Percentiles rank a stretch among this genome's conserved stretches.
Evolutionary conservation across 768 basidiomycete species (phyloP).

Genomic region (Panus rudis): DNA sequence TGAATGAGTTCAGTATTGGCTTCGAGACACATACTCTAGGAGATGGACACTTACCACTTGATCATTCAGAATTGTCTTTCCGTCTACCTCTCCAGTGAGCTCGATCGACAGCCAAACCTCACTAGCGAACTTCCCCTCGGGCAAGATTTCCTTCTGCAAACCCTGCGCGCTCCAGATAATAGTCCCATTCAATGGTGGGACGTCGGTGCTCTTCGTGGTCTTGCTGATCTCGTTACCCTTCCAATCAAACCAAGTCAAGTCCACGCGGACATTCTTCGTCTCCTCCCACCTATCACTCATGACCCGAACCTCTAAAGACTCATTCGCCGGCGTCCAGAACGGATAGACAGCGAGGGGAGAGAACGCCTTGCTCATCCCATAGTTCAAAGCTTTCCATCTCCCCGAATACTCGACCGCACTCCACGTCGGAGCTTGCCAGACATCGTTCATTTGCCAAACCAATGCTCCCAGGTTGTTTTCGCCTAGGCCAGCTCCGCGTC

Average conservation of each 20-base stretch:
- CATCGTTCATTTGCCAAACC: conserved; percentile 56
- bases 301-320: conserved; percentile 40
- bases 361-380: conserved; percentile 38
- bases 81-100: conserved; percentile 36
- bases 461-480: conserved; percentile 54
- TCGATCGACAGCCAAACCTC: conserved; percentile 50
- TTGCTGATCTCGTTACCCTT: conserved; percentile 33
- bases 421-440: conserved; percentile 56
- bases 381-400: conserved; percentile 53
- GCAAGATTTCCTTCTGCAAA: conserved; percentile 37
- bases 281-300: conserved; percentile 49
- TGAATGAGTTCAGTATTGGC: neutral
- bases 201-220: conserved; percentile 31
- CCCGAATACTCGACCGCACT: conserved; percentile 50
- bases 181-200: conserved; percentile 46
- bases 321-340: conserved; percentile 46
- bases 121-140: conserved; percentile 28
- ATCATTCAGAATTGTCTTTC: conserved; percentile 39
- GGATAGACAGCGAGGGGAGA: conserved; percentile 45
- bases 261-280: conserved; percentile 31
- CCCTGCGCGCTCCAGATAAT: conserved; percentile 32
- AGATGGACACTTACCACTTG: conserved; percentile 35
- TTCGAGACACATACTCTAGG: neutral
- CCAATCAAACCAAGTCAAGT: conserved; percentile 57
- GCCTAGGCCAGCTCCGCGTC: conserved; percentile 47